Percentiles rank a stretch among this genome's conserved stretches.
Conservation (phyloP, 768 basidiomycete species). For the Auriscalpium orientale region DNA sequence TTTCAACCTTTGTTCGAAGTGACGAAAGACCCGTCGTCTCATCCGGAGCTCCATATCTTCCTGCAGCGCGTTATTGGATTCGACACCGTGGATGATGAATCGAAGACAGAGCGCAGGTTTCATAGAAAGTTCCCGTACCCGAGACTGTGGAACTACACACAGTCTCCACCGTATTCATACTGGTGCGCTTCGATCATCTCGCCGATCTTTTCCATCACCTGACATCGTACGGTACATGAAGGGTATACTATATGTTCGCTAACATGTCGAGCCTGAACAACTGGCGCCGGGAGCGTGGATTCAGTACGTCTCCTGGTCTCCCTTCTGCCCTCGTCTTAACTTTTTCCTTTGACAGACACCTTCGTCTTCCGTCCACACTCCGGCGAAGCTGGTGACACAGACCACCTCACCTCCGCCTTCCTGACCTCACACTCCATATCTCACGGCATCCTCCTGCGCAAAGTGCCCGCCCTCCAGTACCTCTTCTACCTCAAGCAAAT, state of each 20-base stretch:
- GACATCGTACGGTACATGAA: conserved; percentile 21
- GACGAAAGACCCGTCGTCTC: conserved; percentile 79
- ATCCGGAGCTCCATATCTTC: conserved; percentile 93
- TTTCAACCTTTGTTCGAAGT: conserved; percentile 95
- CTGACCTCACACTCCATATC: conserved; percentile 96
- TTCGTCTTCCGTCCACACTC: conserved; percentile 96
- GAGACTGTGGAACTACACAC: conserved; percentile 76
- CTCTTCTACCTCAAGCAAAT: conserved; percentile 98
- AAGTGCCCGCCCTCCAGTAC: conserved; percentile 95
- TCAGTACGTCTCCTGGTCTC: conserved; percentile 56
- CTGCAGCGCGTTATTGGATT: conserved; percentile 94
- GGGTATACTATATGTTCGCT: conserved; percentile 97
- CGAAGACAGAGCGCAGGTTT: conserved; percentile 83
- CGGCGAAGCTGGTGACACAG: conserved; percentile 97
- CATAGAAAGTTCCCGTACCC: conserved; percentile 94
- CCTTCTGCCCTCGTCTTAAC: neutral
- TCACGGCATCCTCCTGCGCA: conserved; percentile 95
- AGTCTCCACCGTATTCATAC: conserved; percentile 93
- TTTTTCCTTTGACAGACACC: conserved; percentile 51
- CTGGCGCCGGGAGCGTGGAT: conserved; percentile 82
- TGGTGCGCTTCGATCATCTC: conserved; percentile 46
- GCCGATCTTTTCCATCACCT: neutral
- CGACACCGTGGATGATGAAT: conserved; percentile 98
- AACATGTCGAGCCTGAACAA: conserved; percentile 94
- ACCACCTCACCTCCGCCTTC: conserved; percentile 94